Base-by-base conservation (phyloP, 73 alveolate species). In the Chromera velia region DNA sequence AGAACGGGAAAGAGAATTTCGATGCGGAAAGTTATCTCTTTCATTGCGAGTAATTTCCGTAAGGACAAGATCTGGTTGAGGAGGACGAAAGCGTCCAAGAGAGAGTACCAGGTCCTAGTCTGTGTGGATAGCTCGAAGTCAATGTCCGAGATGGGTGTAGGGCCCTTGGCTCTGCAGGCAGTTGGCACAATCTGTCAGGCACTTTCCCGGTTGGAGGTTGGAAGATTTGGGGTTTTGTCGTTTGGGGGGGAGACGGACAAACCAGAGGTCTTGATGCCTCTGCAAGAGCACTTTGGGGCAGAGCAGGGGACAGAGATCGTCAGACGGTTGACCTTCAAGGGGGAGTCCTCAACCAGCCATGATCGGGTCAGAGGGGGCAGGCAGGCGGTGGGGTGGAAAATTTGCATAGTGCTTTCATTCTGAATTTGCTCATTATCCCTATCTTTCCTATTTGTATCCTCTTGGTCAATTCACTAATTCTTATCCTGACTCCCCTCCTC, bases 31-130 rank as follows among this genome's bases (percentile, higher is more conserved):
- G 94, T 97, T 45, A 97, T 97, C 62, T 96, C 99, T 0, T 97
- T 94, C 82, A 97, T 97, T 33, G 99, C 99, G 27, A 89, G 98
- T 31, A 92, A 94, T 89, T 97, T 90, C 85, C 88, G 99, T 68
- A 94, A 96, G 66, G 99, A 97, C 87, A 97, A 97, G 90, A 97
- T 97, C 18, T 97, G 99, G 99, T n/a, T 97, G 31, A 76, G 99
- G 49, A 95, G 99, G 82, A 96, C 98, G 24, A 83, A 93, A 84
- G 99, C 98, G 10, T 93, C 95, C 77, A 93, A 95, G 84, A 80
- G 99, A 74, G 98, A 95, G 74, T 97, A 94, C 75, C 92, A 96
- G 87, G 55, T 80, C 45, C 79, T 80, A 0, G 86, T 80, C 69
- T 80, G 79, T 47, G 48, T 80, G 69, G 86, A 80, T 74, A 80